These are phyloP conservation scores for Penicillium oxalicum DNA, from an alignment of 2,329 filamentous ascomycete genomes.

Conservation along the genomic window DNA sequence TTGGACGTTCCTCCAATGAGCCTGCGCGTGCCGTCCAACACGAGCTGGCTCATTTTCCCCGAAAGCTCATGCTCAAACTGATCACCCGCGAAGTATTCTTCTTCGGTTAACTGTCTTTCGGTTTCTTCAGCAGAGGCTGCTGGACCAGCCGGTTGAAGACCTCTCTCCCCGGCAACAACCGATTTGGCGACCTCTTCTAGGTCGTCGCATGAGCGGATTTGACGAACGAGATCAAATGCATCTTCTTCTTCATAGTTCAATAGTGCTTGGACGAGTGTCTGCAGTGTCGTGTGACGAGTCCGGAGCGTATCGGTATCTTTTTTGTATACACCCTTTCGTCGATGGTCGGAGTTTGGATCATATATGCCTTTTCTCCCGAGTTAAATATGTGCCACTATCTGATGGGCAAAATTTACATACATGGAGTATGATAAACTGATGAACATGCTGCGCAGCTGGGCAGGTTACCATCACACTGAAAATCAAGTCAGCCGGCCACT, in stretches of 20 bases:
- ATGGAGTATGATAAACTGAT: slow-evolving; percentile 66
- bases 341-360: slow-evolving; percentile 92
- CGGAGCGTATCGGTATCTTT: slow-evolving; percentile 87
- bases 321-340: slow-evolving; percentile 93
- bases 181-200: slow-evolving; percentile 59
- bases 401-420: slow-evolving; percentile 20
- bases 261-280: slow-evolving; percentile 88
- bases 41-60: slow-evolving; percentile 86
- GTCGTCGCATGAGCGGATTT: slow-evolving; percentile 80
- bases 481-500: neutral
- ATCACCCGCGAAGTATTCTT: slow-evolving; percentile 37
- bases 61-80: slow-evolving; percentile 73
- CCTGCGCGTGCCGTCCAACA: slow-evolving; percentile 77
- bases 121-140: slow-evolving; percentile 14
- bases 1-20: slow-evolving; percentile 95
- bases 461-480: slow-evolving; percentile 75
- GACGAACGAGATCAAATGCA: slow-evolving; percentile 70
- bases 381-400: neutral
- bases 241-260: slow-evolving; percentile 86
- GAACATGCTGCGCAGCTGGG: slow-evolving; percentile 94
- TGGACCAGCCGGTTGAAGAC: slow-evolving; percentile 38
- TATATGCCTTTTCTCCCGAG: slow-evolving; percentile 66
- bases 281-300: slow-evolving; percentile 77
- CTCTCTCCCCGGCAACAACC: slow-evolving; percentile 51
- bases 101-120: slow-evolving; percentile 27